phyloP scores from a whole-genome alignment of 2,329 filamentous ascomycete genomes.

The Fusarium sp. region DNA sequence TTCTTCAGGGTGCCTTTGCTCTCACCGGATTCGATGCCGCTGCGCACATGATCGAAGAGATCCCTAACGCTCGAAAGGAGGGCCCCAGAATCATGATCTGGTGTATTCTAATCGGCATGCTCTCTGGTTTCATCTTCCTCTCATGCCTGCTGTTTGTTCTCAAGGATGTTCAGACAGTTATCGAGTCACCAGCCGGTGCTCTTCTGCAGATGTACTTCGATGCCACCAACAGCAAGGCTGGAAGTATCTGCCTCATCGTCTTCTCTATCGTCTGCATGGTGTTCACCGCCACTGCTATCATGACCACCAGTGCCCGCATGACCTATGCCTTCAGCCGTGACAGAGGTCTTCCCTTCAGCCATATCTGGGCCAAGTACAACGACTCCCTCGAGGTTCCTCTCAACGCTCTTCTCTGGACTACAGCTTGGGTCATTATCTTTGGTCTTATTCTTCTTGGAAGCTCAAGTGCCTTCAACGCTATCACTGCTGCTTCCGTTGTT shows the following conservation, averaged over 20 bases:
- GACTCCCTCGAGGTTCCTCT: slow-evolving; percentile 70
- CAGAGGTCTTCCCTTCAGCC: slow-evolving; percentile 72
- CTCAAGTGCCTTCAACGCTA: slow-evolving; percentile 74
- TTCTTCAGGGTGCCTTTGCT: slow-evolving; percentile 62
- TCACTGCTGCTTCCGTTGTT: slow-evolving; percentile 77
- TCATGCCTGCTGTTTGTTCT: slow-evolving; percentile 71
- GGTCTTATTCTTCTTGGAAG: slow-evolving; percentile 77
- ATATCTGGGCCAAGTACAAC: slow-evolving; percentile 69
- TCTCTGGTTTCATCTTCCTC: slow-evolving; percentile 69
- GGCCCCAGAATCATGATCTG: slow-evolving; percentile 74
- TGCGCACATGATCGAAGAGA: slow-evolving; percentile 61
- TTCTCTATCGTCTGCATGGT: slow-evolving; percentile 72
- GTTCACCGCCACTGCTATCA: slow-evolving; percentile 70
- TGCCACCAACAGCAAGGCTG: slow-evolving; percentile 69
- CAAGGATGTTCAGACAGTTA: slow-evolving; percentile 65
- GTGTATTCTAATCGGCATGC: slow-evolving; percentile 70
- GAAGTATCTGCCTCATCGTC: slow-evolving; percentile 71
- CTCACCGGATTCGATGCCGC: slow-evolving; percentile 60
- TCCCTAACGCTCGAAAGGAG: slow-evolving; percentile 64
- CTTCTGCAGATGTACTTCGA: slow-evolving; percentile 71
- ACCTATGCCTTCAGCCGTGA: slow-evolving; percentile 73
- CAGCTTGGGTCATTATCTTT: slow-evolving; percentile 71
- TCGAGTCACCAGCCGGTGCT: slow-evolving; percentile 64
- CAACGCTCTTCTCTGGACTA: slow-evolving; percentile 71
- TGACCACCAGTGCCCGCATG: slow-evolving; percentile 74